phyloP scores from a whole-genome alignment of 495 filamentous ascomycete species.

The Cryomyces minteri region DNA sequence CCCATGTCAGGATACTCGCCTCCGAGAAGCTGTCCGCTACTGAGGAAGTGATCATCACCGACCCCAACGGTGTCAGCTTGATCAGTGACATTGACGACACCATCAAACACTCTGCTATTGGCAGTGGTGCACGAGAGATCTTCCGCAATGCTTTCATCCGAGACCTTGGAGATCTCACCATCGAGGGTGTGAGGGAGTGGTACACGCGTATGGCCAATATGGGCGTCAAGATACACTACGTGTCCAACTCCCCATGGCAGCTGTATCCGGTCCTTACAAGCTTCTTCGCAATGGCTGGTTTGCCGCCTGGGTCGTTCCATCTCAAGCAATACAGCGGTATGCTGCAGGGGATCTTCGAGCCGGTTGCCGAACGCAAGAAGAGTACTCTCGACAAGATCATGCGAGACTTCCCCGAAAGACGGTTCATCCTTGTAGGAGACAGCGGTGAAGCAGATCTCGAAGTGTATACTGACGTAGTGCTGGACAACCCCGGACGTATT shows the following conservation, averaged over 20 bases:
- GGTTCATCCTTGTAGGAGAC: slow-evolving; percentile 84
- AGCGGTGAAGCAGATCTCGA: slow-evolving; percentile 94
- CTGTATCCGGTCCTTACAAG: slow-evolving; percentile 72
- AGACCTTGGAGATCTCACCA: slow-evolving; percentile 58
- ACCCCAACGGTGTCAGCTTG: slow-evolving; percentile 68
- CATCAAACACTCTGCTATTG: slow-evolving; percentile 86
- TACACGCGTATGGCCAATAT: slow-evolving; percentile 55
- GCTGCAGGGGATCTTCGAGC: slow-evolving; percentile 95
- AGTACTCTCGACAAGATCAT: slow-evolving; percentile 69
- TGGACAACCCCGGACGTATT: slow-evolving; percentile 66
- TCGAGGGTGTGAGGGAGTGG: slow-evolving; percentile 81
- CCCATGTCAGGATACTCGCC: slow-evolving; percentile 69
- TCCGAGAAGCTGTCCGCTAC: slow-evolving; percentile 69
- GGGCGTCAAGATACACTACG: slow-evolving; percentile 79
- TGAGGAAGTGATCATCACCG: slow-evolving; percentile 54
- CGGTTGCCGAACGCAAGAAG: slow-evolving; percentile 86
- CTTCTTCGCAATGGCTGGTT: slow-evolving; percentile 60
- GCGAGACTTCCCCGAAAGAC: slow-evolving; percentile 72
- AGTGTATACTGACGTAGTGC: slow-evolving; percentile 84
- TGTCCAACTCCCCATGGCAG: slow-evolving; percentile 93
- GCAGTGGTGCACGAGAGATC: slow-evolving; percentile 72
- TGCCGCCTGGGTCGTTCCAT: slow-evolving; percentile 80
- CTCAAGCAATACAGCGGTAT: slow-evolving; percentile 90
- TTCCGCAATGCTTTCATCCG: slow-evolving; percentile 90
- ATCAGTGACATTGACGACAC: slow-evolving; percentile 99